phyloP scores from a whole-genome alignment of 208 protist genomes.

The Leishmania gerbilli region DNA sequence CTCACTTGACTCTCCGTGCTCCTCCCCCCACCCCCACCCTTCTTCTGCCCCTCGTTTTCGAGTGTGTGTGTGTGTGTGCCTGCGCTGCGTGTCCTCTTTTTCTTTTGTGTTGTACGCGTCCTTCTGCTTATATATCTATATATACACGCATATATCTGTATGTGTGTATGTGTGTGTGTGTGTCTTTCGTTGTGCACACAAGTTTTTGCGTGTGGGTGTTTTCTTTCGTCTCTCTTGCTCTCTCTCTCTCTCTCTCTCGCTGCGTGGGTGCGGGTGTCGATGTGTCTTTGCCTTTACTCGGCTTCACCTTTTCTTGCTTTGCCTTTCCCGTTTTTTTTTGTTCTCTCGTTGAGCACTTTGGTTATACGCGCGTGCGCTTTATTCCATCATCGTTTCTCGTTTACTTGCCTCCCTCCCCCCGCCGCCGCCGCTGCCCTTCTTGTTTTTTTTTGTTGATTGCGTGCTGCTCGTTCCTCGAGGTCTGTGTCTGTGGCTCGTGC shows the following conservation, averaged over 20 bases:
- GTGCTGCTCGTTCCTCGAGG: not conserved
- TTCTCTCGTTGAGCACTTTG: not conserved
- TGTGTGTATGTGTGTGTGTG: not conserved
- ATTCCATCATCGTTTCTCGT: not conserved
- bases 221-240: not conserved
- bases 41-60: not conserved
- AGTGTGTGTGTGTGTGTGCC: not conserved
- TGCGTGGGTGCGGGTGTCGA: not conserved
- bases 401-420: not conserved
- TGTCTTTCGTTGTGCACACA: not conserved
- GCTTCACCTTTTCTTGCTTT: slow-evolving; percentile 5
- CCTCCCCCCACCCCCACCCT: not conserved
- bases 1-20: not conserved
- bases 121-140: not conserved
- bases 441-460: no score
- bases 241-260: slow-evolving; percentile 6
- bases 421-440: no score
- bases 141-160: not conserved
- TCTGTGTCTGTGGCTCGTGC: not conserved
- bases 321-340: not conserved
- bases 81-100: not conserved
- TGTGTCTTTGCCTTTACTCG: not conserved
- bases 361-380: not conserved
- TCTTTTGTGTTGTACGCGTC: not conserved
- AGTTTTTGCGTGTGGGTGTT: not conserved